Evolutionary conservation across 1,284 basidiomycete genomes (phyloP).

Genomic region (Butyriboletus appendiculatus): DNA sequence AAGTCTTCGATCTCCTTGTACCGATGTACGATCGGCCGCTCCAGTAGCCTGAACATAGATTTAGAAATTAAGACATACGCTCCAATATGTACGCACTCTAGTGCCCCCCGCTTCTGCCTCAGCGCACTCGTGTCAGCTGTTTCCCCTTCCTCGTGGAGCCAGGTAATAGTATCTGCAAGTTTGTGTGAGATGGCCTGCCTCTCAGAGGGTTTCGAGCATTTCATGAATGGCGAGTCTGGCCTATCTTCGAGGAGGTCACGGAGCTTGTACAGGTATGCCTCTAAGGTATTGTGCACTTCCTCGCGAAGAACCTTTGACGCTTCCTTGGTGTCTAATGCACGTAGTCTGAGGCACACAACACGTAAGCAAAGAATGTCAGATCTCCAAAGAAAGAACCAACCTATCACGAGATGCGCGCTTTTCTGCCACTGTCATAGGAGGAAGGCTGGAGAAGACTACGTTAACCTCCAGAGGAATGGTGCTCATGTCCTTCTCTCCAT

Average conservation of each 20-base stretch:
- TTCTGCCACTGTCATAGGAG: conserved; percentile 72
- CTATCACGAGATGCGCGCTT: conserved; percentile 70
- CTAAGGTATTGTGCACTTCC: conserved; percentile 90
- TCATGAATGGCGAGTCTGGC: conserved; percentile 70
- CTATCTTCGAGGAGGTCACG: conserved; percentile 80
- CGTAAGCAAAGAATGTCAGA: not conserved
- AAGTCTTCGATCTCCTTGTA: conserved; percentile 84
- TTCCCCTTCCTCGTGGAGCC: conserved; percentile 90
- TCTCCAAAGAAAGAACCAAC: conserved; percentile 37
- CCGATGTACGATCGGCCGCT: conserved; percentile 81
- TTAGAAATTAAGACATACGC: conserved; percentile 6
- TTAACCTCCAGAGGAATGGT: conserved; percentile 68
- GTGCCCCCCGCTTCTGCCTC: conserved; percentile 67
- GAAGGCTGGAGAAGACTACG: conserved; percentile 60
- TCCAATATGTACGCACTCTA: conserved; percentile 66
- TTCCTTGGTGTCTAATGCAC: conserved; percentile 81
- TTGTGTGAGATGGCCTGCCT: conserved; percentile 62
- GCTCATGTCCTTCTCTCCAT: conserved; percentile 38
- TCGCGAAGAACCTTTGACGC: conserved; percentile 76
- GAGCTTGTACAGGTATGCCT: conserved; percentile 90
- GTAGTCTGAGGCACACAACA: conserved; percentile 54
- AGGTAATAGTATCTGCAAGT: conserved; percentile 72
- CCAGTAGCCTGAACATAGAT: conserved; percentile 57
- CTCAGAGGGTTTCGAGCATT: conserved; percentile 77
- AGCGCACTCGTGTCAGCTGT: conserved; percentile 75